A percentile compares a stretch with the other conserved stretches of the same genome.
These are phyloP conservation scores for Naganishia kalamii DNA, from an alignment of 768 basidiomycete genomes.

Conservation along the genomic window DNA sequence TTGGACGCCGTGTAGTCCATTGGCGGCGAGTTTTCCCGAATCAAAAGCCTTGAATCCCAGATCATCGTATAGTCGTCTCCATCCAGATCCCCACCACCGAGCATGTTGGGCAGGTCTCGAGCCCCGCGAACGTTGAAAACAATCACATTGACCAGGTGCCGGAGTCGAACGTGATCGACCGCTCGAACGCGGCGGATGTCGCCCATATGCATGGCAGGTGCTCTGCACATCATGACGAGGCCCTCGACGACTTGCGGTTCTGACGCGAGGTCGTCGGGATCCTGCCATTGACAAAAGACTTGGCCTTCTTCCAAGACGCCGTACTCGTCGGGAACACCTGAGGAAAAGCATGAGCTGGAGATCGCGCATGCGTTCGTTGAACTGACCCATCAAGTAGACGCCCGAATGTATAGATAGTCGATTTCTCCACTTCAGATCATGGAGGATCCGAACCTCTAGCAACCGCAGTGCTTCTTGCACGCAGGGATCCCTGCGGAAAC, in stretches of 20 bases:
- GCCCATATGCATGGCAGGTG: constrained; percentile 35
- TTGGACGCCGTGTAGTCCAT: constrained; percentile 40
- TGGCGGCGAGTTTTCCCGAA: constrained; percentile 25
- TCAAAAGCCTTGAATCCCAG: constrained; percentile 42
- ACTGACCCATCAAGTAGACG: constrained; percentile 44
- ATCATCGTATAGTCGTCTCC: constrained; percentile 44
- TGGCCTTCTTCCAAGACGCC: constrained; percentile 37
- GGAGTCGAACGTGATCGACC: constrained; percentile 37
- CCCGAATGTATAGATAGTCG: constrained; percentile 37
- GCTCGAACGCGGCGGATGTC: constrained; percentile 41
- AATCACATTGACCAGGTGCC: constrained; percentile 44
- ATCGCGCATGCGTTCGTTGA: too few relatives aligned
- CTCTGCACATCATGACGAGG: constrained; percentile 38
- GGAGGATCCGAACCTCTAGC: constrained; percentile 39
- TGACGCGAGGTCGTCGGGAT: constrained; percentile 28
- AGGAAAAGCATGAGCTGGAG: too few relatives aligned
- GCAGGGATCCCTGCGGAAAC: constrained; percentile 39
- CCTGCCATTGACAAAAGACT: constrained; percentile 41
- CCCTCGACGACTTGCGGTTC: constrained; percentile 28
- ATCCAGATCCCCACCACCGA: constrained; percentile 45
- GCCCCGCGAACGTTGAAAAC: constrained; percentile 40
- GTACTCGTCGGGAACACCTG: constrained; percentile 43
- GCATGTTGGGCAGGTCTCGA: constrained; percentile 40
- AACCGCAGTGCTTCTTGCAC: constrained; percentile 38
- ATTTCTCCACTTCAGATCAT: constrained; percentile 45